Conservation (phyloP, 2,329 filamentous ascomycete genomes). For the Exophiala dermatitidis region DNA sequence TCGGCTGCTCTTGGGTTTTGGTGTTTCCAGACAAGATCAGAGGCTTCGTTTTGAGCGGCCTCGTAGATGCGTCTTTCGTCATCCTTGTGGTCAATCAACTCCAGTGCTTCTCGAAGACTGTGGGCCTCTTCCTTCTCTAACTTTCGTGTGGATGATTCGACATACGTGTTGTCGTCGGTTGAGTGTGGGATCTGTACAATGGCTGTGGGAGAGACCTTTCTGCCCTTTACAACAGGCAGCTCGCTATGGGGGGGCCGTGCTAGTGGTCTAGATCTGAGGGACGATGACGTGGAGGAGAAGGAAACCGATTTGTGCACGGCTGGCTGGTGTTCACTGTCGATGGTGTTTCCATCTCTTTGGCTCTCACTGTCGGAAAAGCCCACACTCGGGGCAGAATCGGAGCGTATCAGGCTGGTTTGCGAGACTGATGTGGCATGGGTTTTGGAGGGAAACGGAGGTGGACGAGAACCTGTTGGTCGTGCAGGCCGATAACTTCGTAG, state of each 20-base stretch:
- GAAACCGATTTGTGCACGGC: conserved; percentile 13
- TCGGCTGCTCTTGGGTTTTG: conserved; percentile 46
- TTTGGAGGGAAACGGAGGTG: conserved; percentile 40
- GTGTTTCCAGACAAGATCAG: conserved; percentile 58
- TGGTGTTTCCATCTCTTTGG: not conserved
- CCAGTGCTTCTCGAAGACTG: conserved; percentile 50
- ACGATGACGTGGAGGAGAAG: conserved; percentile 8
- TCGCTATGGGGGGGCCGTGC: conserved; percentile 34
- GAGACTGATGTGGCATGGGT: conserved; percentile 11
- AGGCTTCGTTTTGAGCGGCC: conserved; percentile 56
- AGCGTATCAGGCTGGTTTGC: conserved; percentile 17
- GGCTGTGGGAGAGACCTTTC: conserved; percentile 35
- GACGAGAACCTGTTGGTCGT: conserved; percentile 55
- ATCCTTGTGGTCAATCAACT: conserved; percentile 52
- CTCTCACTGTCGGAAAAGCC: not conserved
- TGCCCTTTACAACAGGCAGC: conserved; percentile 28
- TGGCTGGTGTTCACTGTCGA: not conserved
- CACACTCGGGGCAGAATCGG: conserved; percentile 22
- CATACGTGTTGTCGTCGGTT: conserved; percentile 42
- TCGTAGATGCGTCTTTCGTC: conserved; percentile 47
- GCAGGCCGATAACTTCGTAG: conserved; percentile 51
- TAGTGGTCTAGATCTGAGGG: conserved; percentile 32
- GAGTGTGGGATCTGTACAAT: conserved; percentile 29
- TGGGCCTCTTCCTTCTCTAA: conserved; percentile 54
- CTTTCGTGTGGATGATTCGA: conserved; percentile 49